phyloP scores from a whole-genome alignment of 2,329 filamentous ascomycete species.

The Arthrobotrys musiformis region DNA sequence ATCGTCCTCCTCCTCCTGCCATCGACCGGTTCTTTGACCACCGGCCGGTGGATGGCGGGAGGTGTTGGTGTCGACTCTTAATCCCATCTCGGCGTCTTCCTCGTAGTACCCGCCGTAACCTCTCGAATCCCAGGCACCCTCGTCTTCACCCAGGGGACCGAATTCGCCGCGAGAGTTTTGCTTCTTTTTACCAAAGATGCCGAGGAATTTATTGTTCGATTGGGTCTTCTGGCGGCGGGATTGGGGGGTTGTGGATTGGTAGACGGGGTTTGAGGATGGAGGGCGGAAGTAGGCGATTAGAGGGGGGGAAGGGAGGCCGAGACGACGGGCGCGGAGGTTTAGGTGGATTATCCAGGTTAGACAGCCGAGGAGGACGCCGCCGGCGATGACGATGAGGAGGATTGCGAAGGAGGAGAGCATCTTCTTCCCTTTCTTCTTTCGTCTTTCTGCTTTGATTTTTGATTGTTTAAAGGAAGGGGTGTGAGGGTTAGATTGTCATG shows the following conservation, averaged over 20 bases:
- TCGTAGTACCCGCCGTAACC: slow-evolving; percentile 41
- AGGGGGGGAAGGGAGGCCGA: slow-evolving; percentile 46
- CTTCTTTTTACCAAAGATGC: slow-evolving; percentile 44
- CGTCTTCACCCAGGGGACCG: slow-evolving; percentile 39
- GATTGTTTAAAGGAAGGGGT: background rate
- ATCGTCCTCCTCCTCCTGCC: slow-evolving; percentile 40
- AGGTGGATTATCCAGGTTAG: slow-evolving; percentile 48
- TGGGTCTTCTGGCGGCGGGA: background rate
- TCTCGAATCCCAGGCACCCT: slow-evolving; percentile 45
- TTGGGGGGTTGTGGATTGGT: slow-evolving; percentile 34
- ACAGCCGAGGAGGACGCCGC: slow-evolving; percentile 44
- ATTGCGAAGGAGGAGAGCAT: slow-evolving; percentile 52
- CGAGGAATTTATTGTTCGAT: slow-evolving; percentile 21
- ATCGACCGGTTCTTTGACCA: background rate
- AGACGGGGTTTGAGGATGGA: slow-evolving; percentile 43
- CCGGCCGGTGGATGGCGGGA: slow-evolving; percentile 4
- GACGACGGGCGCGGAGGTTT: slow-evolving; percentile 53
- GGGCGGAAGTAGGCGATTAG: slow-evolving; percentile 49
- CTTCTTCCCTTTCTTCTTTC: too few relatives aligned
- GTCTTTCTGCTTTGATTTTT: too few relatives aligned
- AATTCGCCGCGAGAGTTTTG: slow-evolving; percentile 39
- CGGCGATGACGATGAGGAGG: slow-evolving; percentile 43
- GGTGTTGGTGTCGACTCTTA: slow-evolving; percentile 32
- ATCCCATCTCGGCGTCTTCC: slow-evolving; percentile 47
- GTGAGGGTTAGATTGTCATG: slow-evolving; percentile 21